Base-by-base conservation (phyloP, 495 filamentous ascomycete genomes). In the Halenospora varia region DNA sequence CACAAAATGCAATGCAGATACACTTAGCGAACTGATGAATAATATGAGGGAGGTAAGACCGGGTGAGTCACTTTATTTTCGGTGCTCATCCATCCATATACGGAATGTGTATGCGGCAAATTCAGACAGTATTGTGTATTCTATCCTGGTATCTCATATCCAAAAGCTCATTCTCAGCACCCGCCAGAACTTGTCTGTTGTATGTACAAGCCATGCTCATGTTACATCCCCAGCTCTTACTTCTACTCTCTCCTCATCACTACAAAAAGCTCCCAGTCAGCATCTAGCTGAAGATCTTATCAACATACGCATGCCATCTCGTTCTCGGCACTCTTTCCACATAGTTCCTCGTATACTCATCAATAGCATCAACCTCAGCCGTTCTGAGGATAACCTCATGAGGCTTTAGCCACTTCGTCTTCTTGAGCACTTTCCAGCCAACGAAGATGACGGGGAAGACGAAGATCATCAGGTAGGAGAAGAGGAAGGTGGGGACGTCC, bases 401-500 rank as follows among this genome's bases (percentile, higher is more conserved):
- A 0, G 84, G 73, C 23, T 70, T 73, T 53, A 75, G 67, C 57
- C 84, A 73, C 45, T 74, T 79, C 0, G 88, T 88, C 60, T 73
- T 78, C 56, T 89, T 85, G 46, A 84, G 48, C 20, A 89, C 0
- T 66, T 94, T 94, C 83, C 85, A 94, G 18, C 76, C 75, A 26
- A 90, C 35, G 54, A 80, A 92, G 0, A 93, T 71, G 1, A 87
- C 53, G 0, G 88, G 87, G 56, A 82, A 84, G 18, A 88, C 66
- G 4, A 72, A 76, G 25, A 90, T 81, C 82, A 88, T 89, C 10
- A 81, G 81, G 62, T 89, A 84, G 17, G 85, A 87, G 70, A 92
- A 92, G 25, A 92, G 70, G 61, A 94, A 92, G 0, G 80, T 87
- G 1, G 88, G 75, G 10, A 92, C 62, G 48, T 86, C 76, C 88